Evolutionary conservation across 495 filamentous ascomycete species (phyloP).

Genomic region (Lindgomyces ingoldianus): DNA sequence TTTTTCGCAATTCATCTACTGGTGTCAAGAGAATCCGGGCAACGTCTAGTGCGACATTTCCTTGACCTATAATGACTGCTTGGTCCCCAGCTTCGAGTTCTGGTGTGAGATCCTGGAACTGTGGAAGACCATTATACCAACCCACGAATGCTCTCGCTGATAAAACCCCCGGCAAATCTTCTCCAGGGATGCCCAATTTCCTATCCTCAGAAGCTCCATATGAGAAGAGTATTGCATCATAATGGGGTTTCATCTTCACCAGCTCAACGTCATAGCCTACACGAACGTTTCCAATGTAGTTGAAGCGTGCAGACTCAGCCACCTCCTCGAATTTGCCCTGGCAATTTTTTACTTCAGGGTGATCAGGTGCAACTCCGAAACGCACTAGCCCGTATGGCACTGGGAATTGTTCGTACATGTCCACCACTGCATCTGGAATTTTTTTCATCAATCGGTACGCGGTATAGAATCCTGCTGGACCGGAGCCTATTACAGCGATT

Average conservation of each 20-base stretch:
- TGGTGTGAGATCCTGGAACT: constrained; percentile 74
- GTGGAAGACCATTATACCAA: constrained; percentile 96
- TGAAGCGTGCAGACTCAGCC: constrained; percentile 76
- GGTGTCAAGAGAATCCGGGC: constrained; percentile 80
- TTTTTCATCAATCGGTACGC: constrained; percentile 79
- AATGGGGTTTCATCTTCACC: constrained; percentile 69
- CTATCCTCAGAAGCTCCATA: constrained; percentile 88
- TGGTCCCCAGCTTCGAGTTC: constrained; percentile 76
- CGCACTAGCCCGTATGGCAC: constrained; percentile 90
- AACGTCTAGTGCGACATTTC: constrained; percentile 94
- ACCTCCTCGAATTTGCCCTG: constrained; percentile 90
- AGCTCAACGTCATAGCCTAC: constrained; percentile 76
- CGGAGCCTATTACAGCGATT: constrained; percentile 89
- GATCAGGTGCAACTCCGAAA: constrained; percentile 94
- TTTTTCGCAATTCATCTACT: constrained; percentile 69
- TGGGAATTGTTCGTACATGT: constrained; percentile 95
- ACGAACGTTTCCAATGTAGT: constrained; percentile 86
- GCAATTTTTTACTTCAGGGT: constrained; percentile 99
- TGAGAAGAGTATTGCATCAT: constrained; percentile 88
- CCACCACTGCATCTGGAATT: constrained; percentile 69
- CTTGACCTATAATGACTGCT: constrained; percentile 88
- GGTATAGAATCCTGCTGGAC: constrained; percentile 94
- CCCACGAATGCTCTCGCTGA: constrained; percentile 94
- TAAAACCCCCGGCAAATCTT: constrained; percentile 72
- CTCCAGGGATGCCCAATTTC: constrained; percentile 76